Evolutionary conservation across 441 rosid species (phyloP).

Genomic region (Erodium chrysanthum): DNA sequence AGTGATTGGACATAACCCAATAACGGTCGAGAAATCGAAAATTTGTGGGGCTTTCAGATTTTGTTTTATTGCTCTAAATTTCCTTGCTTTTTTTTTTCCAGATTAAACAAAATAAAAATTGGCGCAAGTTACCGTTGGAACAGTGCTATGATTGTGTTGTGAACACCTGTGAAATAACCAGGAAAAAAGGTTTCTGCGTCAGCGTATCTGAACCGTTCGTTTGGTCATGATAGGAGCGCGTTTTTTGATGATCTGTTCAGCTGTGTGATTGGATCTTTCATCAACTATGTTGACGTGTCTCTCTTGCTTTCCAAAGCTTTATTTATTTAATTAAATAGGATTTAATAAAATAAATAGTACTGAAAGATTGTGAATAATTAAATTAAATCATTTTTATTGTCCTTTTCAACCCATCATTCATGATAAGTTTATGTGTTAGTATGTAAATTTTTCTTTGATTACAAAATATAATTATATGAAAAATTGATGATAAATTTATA

Average conservation of each 20-base stretch:
- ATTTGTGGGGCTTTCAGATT: neutral
- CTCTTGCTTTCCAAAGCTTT: too few relatives aligned
- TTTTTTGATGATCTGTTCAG: neutral
- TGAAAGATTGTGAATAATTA: too few relatives aligned
- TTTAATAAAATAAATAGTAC: too few relatives aligned
- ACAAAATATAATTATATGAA: too few relatives aligned
- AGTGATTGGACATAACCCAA: neutral
- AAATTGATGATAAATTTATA: too few relatives aligned
- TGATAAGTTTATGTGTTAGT: too few relatives aligned
- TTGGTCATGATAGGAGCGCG: neutral
- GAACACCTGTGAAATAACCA: too few relatives aligned
- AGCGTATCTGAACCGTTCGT: neutral
- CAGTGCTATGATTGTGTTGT: too few relatives aligned
- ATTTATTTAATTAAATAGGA: too few relatives aligned
- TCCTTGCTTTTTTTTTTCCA: neutral
- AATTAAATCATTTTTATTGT: too few relatives aligned
- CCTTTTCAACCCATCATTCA: too few relatives aligned
- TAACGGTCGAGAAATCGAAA: constrained; percentile 1
- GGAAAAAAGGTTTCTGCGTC: neutral
- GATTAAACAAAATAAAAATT: neutral
- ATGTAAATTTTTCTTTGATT: too few relatives aligned
- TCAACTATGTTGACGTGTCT: neutral
- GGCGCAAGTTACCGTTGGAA: constrained; percentile 1
- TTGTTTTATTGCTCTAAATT: neutral
- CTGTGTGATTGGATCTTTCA: neutral